Evolutionary conservation across 495 filamentous ascomycete species (phyloP), one percentile per base, ranked within the genome.

Genomic region (Talaromyces wortmannii): DNA sequence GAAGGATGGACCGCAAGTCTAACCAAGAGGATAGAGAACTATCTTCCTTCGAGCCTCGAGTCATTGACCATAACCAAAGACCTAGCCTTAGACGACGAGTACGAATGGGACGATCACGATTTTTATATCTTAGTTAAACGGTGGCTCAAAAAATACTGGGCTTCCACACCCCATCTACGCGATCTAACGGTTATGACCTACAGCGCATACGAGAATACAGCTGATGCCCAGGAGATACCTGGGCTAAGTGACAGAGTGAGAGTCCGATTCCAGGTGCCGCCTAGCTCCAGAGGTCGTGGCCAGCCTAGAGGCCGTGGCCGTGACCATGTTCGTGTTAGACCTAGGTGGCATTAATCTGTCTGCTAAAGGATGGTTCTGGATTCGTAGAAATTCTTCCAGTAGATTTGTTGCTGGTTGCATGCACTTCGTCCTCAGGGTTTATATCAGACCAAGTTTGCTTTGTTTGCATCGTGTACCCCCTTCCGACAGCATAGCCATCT

Each of bases 11-110:
- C 36, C 6, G 7, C 23, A 47, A 46, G 59, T 15, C 57, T 40
- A 12, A 36, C 40, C 32, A 53, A 53, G 32, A 52, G 51, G 45
- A 36, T 59, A 47, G 50, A 57, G 36, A 48, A 57, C 53, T 23
- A 57, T 2, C 32, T 63, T 5, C 57, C 60, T n/a, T 57, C n/a
- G 17, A 59, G 52, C 36, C 31, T 63, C 23, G 57, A 63, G 23
- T 17, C 11, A 36, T 36, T 60, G 16, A 46, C 43, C 30, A 57
- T 59, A 36, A 63, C 60, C 7, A 47, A 59, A 18, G 60, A 59
- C 50, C 31, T 62, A 40, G 31, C 12, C 29, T 31, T 31, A 18
- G 50, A 43, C 36, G 55, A 50, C 45, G 23, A 18, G 30, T 61
- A 43, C 40, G 55, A 55, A 36, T 62, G 53, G 53, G 13, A 45